Conservation (phyloP, 208 protist genomes). For the Paratrypanosoma confusum region DNA sequence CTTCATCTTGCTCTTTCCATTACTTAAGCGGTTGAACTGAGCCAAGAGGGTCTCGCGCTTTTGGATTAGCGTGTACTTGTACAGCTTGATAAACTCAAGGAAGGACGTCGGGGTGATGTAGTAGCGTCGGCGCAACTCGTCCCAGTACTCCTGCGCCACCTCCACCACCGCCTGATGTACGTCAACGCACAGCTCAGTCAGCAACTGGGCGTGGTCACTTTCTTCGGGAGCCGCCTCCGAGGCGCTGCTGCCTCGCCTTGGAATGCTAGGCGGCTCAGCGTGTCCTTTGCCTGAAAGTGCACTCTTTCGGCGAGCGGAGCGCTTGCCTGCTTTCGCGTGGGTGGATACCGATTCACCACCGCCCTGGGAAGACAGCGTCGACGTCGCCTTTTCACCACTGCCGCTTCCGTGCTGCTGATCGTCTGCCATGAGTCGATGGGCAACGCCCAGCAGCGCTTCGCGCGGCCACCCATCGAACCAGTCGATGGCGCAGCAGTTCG, state of each 20-base stretch:
- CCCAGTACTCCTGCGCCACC: conserved; percentile 75
- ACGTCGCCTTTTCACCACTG: neutral
- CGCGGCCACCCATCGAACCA: conserved; percentile 96
- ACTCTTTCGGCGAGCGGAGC: conserved; percentile 3
- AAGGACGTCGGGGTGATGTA: conserved; percentile 94
- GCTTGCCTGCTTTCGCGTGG: conserved; percentile 1
- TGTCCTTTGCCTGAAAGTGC: neutral
- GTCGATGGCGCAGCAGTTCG: conserved; percentile 97
- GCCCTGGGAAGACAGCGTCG: neutral
- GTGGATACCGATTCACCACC: no score
- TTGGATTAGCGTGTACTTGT: conserved; percentile 77
- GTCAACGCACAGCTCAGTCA: conserved; percentile 80
- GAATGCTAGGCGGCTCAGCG: neutral
- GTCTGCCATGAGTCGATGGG: conserved; percentile 69
- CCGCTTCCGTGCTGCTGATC: conserved; percentile 11
- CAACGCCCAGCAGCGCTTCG: conserved; percentile 89
- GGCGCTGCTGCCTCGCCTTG: neutral
- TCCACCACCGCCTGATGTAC: conserved; percentile 70
- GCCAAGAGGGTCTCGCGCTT: conserved; percentile 65
- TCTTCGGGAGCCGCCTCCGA: conserved; percentile 17
- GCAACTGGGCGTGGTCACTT: conserved; percentile 32
- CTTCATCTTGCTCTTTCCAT: conserved; percentile 86
- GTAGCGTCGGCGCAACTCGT: conserved; percentile 88
- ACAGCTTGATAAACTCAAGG: conserved; percentile 93
- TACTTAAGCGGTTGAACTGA: conserved; percentile 83